phyloP scores from a whole-genome alignment of 345 rosid genomes.

The Kernera saxatilis region DNA sequence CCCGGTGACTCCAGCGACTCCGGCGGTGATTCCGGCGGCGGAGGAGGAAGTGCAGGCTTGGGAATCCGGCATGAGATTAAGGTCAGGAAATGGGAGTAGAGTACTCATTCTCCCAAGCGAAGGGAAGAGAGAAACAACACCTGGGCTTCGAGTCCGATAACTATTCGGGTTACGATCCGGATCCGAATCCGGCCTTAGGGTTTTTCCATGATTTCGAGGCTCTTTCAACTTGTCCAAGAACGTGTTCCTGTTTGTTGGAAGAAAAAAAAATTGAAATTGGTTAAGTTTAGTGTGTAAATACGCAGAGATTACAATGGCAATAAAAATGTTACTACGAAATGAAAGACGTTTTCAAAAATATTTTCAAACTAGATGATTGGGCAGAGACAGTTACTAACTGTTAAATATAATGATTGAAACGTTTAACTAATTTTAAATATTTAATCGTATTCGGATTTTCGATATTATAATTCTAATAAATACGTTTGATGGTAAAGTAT shows the following conservation, averaged over 20 bases:
- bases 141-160: neutral
- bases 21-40: constrained; percentile 17
- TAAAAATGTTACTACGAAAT: no score
- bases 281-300: neutral
- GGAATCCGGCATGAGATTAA: constrained; percentile 39
- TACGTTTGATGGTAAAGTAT: no score
- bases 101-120: constrained; percentile 41
- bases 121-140: neutral
- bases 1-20: constrained; percentile 16
- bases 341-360: no score
- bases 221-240: neutral
- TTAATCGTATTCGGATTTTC: no score
- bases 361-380: no score
- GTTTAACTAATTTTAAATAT: no score
- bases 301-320: neutral
- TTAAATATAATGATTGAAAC: no score
- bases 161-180: neutral
- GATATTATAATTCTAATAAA: no score
- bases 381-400: no score
- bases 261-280: neutral
- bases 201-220: neutral
- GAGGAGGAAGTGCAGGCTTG: constrained; percentile 14
- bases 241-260: neutral
- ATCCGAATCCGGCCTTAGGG: neutral
- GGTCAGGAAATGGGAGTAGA: constrained; percentile 58